Evolutionary conservation across 768 basidiomycete genomes (phyloP).

Genomic region (Kwoniella sp.): DNA sequence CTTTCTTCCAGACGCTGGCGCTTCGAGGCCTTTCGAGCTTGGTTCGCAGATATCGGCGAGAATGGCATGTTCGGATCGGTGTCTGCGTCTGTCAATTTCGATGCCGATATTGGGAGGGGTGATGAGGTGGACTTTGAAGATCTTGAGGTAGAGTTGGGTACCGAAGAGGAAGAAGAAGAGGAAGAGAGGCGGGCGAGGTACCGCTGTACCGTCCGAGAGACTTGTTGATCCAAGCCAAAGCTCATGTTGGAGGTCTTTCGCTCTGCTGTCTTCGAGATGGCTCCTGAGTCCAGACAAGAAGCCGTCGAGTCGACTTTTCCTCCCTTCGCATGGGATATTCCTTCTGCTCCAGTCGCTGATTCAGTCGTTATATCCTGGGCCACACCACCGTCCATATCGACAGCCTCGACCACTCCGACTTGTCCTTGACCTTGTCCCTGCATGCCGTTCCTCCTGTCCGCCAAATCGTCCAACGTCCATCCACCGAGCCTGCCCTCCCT

Average conservation of each 20-base stretch:
- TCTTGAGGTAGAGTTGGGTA: not conserved
- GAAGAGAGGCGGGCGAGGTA: slow-evolving; percentile 11
- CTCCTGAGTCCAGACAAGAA: too few species aligned
- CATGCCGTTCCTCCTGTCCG: not conserved
- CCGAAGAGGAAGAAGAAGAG: not conserved
- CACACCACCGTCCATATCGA: too few species aligned
- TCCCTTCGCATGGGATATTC: too few species aligned
- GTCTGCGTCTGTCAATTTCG: not conserved
- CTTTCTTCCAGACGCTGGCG: slow-evolving; percentile 13
- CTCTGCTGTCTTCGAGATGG: not conserved
- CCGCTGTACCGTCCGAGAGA: slow-evolving; percentile 18
- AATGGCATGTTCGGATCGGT: not conserved
- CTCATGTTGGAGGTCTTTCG: too few species aligned
- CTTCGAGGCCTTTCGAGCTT: slow-evolving; percentile 20
- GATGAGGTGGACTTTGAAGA: not conserved
- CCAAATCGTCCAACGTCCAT: slow-evolving; percentile 55
- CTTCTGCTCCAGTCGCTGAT: too few species aligned
- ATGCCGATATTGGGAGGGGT: not conserved
- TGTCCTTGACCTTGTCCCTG: not conserved
- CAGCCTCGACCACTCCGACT: too few species aligned
- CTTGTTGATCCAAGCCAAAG: slow-evolving; percentile 7
- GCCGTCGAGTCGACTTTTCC: too few species aligned
- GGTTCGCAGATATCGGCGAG: slow-evolving; percentile 7
- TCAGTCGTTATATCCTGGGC: too few species aligned
- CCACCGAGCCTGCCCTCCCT: slow-evolving; percentile 60